phyloP scores from a whole-genome alignment of 306 rosid genomes.

The Acacia melanoxylon region DNA sequence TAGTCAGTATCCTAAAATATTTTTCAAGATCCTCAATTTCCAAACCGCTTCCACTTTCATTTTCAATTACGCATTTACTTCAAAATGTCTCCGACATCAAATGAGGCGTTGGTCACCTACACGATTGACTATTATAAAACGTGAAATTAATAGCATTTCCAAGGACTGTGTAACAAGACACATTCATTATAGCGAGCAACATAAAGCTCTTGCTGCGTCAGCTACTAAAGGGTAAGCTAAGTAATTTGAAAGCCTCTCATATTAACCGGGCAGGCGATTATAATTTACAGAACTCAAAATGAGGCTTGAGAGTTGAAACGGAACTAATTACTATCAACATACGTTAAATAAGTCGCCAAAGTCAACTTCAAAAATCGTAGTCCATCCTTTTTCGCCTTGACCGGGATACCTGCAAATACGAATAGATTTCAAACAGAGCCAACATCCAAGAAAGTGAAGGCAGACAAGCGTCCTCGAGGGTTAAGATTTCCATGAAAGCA shows the following conservation, averaged over 20 bases:
- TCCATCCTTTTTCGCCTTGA: conserved; percentile 30
- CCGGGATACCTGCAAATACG: conserved; percentile 34
- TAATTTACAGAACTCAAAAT: conserved; percentile 24
- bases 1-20: too few relatives aligned
- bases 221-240: neutral
- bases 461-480: neutral
- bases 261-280: neutral
- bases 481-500: neutral
- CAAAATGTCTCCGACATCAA: neutral
- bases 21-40: too few relatives aligned
- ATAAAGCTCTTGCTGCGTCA: neutral
- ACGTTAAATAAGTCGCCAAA: neutral
- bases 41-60: neutral
- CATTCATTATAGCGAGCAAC: neutral
- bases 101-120: neutral
- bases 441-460: neutral
- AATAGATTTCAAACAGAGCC: conserved; percentile 24
- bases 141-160: neutral
- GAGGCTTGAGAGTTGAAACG: neutral
- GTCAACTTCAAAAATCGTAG: neutral
- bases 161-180: neutral
- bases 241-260: neutral
- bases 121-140: neutral
- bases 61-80: neutral
- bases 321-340: conserved; percentile 3